Evolutionary conservation across 2,329 filamentous ascomycete genomes (phyloP).

Genomic region (Botryosphaeria agaves): DNA sequence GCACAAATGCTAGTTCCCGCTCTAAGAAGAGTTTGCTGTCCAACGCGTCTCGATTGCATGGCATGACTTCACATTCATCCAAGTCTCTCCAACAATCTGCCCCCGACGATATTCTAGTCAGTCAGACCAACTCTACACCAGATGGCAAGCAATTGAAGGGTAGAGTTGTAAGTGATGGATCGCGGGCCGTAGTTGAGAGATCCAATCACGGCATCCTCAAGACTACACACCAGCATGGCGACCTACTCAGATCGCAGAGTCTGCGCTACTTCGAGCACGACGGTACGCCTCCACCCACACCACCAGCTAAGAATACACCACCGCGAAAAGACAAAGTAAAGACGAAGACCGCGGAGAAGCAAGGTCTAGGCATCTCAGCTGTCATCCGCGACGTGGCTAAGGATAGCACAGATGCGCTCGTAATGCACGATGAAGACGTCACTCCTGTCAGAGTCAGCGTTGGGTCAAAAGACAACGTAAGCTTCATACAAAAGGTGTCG

Average conservation of each 20-base stretch:
- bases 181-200: no score
- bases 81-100: background rate
- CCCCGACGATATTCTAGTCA: background rate
- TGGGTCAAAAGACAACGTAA: constrained; percentile 12
- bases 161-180: no score
- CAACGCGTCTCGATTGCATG: background rate
- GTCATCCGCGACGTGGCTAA: background rate
- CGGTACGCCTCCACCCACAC: constrained; percentile 18
- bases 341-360: background rate
- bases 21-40: no score
- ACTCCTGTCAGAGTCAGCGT: constrained; percentile 8
- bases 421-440: background rate
- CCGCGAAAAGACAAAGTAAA: constrained; percentile 8
- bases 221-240: background rate
- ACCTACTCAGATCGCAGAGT: constrained; percentile 8
- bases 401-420: background rate
- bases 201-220: background rate
- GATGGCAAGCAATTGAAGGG: no score
- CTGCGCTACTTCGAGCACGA: constrained; percentile 11
- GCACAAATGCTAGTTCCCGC: constrained; percentile 1
- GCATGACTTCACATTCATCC: background rate
- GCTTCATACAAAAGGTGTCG: constrained; percentile 9
- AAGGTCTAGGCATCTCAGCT: background rate
- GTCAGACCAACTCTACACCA: background rate
- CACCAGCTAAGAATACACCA: constrained; percentile 26